Evolutionary conservation across 192 early-diverging fungal genomes (phyloP).

Genomic region (Dimargaris cristalligena): DNA sequence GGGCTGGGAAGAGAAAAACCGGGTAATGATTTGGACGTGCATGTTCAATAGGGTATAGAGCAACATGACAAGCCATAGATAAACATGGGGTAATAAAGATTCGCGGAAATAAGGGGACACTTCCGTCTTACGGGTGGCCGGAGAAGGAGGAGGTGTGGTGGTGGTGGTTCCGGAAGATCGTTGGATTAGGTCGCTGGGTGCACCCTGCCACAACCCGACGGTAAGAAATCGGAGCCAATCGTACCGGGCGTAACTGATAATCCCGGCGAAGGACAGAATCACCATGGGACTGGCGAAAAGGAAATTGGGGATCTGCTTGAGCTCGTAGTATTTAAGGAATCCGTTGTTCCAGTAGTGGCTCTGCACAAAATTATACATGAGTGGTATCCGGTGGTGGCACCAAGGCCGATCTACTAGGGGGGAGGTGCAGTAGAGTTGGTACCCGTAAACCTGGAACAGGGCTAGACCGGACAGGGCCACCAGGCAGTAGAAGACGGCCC

Average conservation of each 20-base stretch:
- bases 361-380: conserved; percentile 74
- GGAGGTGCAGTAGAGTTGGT: conserved; percentile 38
- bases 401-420: conserved; percentile 30
- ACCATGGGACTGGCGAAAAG: conserved; percentile 67
- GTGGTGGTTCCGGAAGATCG: neutral
- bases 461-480: conserved; percentile 35
- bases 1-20: conserved; percentile 70
- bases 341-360: conserved; percentile 77
- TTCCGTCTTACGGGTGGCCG: too few relatives aligned
- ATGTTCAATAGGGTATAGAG: conserved; percentile 46
- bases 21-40: conserved; percentile 82
- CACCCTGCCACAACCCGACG: conserved; percentile 27
- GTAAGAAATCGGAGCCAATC: conserved; percentile 36
- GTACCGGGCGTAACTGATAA: conserved; percentile 33
- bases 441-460: conserved; percentile 44
- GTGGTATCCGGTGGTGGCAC: conserved; percentile 41
- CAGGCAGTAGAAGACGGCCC: conserved; percentile 9
- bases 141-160: too few relatives aligned
- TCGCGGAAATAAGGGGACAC: conserved; percentile 7
- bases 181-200: neutral
- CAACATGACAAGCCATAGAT: conserved; percentile 49
- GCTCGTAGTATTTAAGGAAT: conserved; percentile 65
- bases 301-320: conserved; percentile 83
- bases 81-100: conserved; percentile 37
- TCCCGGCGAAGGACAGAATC: conserved; percentile 36